Evolutionary conservation across 177 flowering plant genomes (phyloP), one percentile per base, ranked within the genome.

Genomic region (Vitis hybrid): DNA sequence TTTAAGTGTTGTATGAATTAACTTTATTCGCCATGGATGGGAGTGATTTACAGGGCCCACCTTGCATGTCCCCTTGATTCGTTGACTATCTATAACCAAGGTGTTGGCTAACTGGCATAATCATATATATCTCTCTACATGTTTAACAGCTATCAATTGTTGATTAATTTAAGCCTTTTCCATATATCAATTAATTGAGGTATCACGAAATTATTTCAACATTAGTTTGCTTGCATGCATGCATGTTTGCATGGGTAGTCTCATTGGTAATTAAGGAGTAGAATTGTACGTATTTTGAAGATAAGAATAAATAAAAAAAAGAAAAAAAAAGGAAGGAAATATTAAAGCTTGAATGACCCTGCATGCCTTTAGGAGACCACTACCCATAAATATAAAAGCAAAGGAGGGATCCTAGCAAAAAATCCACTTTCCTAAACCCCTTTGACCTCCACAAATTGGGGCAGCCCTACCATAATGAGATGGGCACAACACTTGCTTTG

Each of bases 381-480:
- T 40, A 58, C 61, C 60, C 72, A 64, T 50, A 52, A 27, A 27
- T 3, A 62, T 8, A 48, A 61, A 69, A 66, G 15, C 30, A 57
- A n/a, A 13, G 52, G 46, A 60, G 62, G 56, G 66, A 60, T 62
- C 54, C 68, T 62, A 56, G 62, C 75, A 52, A 67, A 52, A 67
- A 66, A 67, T 66, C 76, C 76, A 73, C 71, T 57, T 70, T 68
- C 73, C 48, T 55, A 18, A 14, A 32, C 30, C 65, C 66, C 71
- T 74, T 80, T 80, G 80, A 77, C 76, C 75, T 71, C 76, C 72
- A 74, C 78, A 19, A 69, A 67, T 70, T 77, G 58, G 75, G 74
- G 80, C 78, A 69, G 54, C 74, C 60, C 78, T 56, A 55, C 64
- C 80, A 74, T 72, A 72, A 75, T 77, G 70, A 66, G 19, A 67